A percentile compares a stretch with the other conserved stretches of the same genome.
Evolutionary conservation across 306 rosid genomes (phyloP).

Genomic region (Sophora flavescens): DNA sequence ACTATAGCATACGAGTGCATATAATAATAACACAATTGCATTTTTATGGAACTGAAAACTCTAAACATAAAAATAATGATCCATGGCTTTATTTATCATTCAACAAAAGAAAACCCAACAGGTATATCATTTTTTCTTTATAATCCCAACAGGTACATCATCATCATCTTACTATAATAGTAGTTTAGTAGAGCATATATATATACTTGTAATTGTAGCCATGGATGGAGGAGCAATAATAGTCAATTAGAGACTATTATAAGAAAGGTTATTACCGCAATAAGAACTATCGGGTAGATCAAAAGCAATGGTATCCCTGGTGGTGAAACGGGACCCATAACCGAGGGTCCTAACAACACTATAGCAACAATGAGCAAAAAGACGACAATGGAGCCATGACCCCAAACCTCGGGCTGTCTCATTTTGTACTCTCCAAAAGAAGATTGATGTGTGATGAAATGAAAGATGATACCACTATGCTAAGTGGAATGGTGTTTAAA

Average conservation of each 20-base stretch:
- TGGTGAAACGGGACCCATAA: conserved; percentile 9
- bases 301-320: conserved; percentile 44
- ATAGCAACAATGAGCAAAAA: conserved; percentile 30
- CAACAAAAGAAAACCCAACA: too few relatives aligned
- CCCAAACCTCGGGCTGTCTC: conserved; percentile 56
- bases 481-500: background rate
- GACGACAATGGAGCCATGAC: conserved; percentile 28
- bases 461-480: background rate
- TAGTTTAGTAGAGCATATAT: background rate
- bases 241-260: background rate
- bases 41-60: too few relatives aligned
- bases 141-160: too few relatives aligned
- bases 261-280: conserved; percentile 34
- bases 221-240: background rate
- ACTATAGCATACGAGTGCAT: background rate
- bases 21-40: too few relatives aligned
- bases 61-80: too few relatives aligned
- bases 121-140: too few relatives aligned
- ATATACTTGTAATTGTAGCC: too few relatives aligned
- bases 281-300: conserved; percentile 37
- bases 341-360: conserved; percentile 26
- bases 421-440: background rate
- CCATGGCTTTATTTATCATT: too few relatives aligned
- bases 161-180: too few relatives aligned
- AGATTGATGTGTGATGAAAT: background rate